Conservation (phyloP, 2,329 filamentous ascomycete species). For the Hortaea sp. region DNA sequence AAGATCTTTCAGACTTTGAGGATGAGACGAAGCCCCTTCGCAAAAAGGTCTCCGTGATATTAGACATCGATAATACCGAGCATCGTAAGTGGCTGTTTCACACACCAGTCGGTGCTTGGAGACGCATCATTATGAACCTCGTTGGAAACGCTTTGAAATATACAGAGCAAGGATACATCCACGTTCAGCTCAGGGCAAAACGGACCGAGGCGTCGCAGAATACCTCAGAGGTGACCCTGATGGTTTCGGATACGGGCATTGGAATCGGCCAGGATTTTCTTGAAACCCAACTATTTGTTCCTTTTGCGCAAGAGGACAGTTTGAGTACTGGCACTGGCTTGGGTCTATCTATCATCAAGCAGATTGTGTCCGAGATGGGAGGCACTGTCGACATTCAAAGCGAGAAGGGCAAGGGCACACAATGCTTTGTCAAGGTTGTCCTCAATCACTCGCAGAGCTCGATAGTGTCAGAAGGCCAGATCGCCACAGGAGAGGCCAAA, state of each 20-base stretch:
- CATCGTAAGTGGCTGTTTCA: background rate
- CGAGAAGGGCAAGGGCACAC: background rate
- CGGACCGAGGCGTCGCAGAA: background rate
- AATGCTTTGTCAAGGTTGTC: background rate
- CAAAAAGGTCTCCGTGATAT: too few species aligned
- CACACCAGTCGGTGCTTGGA: background rate
- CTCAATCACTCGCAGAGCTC: too few species aligned
- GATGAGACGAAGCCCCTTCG: too few species aligned
- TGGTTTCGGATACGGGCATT: background rate
- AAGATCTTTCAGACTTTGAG: too few species aligned
- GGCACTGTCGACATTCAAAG: background rate
- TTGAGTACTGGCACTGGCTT: background rate
- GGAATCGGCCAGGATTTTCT: background rate
- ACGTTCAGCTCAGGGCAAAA: conserved; percentile 10
- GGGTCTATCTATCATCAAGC: background rate
- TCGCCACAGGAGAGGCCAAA: too few species aligned
- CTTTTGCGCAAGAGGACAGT: background rate
- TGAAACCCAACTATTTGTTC: background rate
- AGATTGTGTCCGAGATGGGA: background rate
- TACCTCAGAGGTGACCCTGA: background rate
- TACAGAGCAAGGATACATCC: conserved; percentile 12
- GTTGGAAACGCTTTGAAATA: background rate
- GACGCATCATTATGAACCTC: background rate
- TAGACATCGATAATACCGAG: too few species aligned
- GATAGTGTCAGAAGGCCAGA: too few species aligned